A percentile compares a stretch with the other conserved stretches of the same genome.
These are phyloP conservation scores for Cladophialophora psammophila DNA, from an alignment of 2,329 filamentous ascomycete genomes.

Conservation along the genomic window DNA sequence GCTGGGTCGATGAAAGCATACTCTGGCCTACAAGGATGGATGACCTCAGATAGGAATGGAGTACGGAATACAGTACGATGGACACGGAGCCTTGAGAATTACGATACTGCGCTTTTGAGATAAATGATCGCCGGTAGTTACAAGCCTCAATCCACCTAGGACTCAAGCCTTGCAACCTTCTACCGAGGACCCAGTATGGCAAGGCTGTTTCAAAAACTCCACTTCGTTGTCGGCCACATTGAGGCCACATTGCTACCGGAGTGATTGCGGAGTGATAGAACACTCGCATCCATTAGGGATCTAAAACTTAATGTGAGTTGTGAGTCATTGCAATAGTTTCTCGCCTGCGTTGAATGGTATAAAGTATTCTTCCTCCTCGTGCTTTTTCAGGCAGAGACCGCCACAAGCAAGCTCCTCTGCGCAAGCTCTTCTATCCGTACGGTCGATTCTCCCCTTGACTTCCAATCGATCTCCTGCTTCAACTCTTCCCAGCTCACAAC, in stretches of 20 bases:
- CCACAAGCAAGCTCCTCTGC: not conserved
- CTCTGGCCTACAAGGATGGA: constrained; percentile 7
- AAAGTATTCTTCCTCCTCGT: not conserved
- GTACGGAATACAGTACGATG: not conserved
- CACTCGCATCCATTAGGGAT: no score
- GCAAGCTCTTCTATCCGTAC: not conserved
- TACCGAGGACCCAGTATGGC: no score
- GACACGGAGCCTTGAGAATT: not conserved
- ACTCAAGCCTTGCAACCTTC: not conserved
- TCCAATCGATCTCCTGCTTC: not conserved
- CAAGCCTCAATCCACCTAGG: not conserved
- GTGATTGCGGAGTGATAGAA: not conserved
- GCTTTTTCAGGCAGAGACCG: not conserved
- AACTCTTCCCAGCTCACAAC: not conserved
- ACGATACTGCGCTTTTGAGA: constrained; percentile 1
- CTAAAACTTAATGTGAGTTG: not conserved
- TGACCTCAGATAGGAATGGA: not conserved
- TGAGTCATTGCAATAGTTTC: constrained; percentile 11
- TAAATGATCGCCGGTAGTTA: constrained; percentile 6
- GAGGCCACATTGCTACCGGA: not conserved
- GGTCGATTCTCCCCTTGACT: not conserved
- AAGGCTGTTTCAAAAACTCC: not conserved
- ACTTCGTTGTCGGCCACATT: constrained; percentile 4
- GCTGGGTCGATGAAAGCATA: constrained; percentile 15
- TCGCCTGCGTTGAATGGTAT: constrained; percentile 9